Evolutionary conservation across 139 green algal species (phyloP), one percentile per base, ranked within the genome.

Genomic region (Closterium sp.): DNA sequence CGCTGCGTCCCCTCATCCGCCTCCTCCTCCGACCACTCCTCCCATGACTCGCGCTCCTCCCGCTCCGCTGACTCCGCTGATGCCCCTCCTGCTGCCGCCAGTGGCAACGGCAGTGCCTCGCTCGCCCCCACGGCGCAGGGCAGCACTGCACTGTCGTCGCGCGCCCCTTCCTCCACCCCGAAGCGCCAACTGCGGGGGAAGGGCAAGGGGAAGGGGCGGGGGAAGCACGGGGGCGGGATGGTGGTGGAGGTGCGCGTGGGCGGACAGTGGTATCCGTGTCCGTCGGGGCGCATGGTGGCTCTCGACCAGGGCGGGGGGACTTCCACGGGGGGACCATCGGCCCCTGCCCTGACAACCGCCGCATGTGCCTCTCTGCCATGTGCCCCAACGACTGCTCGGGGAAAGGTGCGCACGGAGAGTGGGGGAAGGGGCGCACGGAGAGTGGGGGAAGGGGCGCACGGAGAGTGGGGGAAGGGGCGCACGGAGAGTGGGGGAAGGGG

Each of bases 311-410:
- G n/a, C 84, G n/a, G 84, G 7, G 24, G 21, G 28, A 32, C 84
- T 87, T 87, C 84, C n/a, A 30, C 1, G 22, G 17, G 5, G 84
- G 84, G 0, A 9, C 9, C n/a, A 30, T 87, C n/a, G 84, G 84
- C 17, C 84, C 84, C 21, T 87, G 84, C 84, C 84, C 84, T 29
- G 84, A 87, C n/a, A 31, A 30, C 84, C 9, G 9, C 17, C n/a
- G 28, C 84, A 19, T 87, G 84, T 87, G 84, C 84, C 19, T 30
- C 21, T 5, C 17, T 24, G 84, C 84, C n/a, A 30, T 30, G 6
- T 87, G 84, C 84, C 21, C 84, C 84, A 87, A 87, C 84, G 84
- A 87, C 84, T 87, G 84, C 84, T 32, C n/a, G n/a, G 84, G 84
- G n/a, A 87, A 87, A 87, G 84, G 84, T 31, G 28, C 38, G 38